Percentiles rank a stretch among this genome's conserved stretches.
Conservation (phyloP, 73 alveolate genomes). For the Stentor coeruleus region DNA sequence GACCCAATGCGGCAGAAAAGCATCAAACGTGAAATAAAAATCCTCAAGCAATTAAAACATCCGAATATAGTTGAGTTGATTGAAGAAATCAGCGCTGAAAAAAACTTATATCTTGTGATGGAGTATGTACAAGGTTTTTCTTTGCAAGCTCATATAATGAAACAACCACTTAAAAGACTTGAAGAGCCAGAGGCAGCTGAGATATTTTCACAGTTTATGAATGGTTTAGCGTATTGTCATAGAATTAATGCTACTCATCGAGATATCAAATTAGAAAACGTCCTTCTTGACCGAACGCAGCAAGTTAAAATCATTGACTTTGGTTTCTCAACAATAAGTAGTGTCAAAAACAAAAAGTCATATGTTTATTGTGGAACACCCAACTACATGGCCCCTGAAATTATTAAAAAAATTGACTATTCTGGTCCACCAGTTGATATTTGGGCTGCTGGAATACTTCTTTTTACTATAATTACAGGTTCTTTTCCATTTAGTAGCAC, state of each 20-base stretch:
- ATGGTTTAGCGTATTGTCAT: slow-evolving; percentile 70
- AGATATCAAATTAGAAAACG: slow-evolving; percentile 84
- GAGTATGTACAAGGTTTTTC: slow-evolving; percentile 91
- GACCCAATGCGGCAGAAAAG: slow-evolving; percentile 79
- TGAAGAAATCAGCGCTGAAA: slow-evolving; percentile 78
- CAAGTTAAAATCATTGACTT: slow-evolving; percentile 78
- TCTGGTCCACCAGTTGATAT: slow-evolving; percentile 48
- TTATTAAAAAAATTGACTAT: slow-evolving; percentile 27
- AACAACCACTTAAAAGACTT: slow-evolving; percentile 54
- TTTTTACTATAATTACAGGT: slow-evolving; percentile 45
- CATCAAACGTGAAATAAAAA: slow-evolving; percentile 81
- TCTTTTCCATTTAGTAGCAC: slow-evolving; percentile 55
- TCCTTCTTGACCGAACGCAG: slow-evolving; percentile 63
- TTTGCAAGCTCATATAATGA: slow-evolving; percentile 59
- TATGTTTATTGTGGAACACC: slow-evolving; percentile 85
- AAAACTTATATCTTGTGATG: slow-evolving; percentile 70
- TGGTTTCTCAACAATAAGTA: slow-evolving; percentile 69
- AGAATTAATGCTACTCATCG: slow-evolving; percentile 79
- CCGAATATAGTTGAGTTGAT: slow-evolving; percentile 75
- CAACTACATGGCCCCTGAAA: slow-evolving; percentile 74
- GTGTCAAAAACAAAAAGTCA: slow-evolving; percentile 49
- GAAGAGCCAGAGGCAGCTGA: slow-evolving; percentile 78
- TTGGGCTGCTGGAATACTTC: slow-evolving; percentile 57
- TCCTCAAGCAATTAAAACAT: slow-evolving; percentile 71
- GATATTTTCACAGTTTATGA: slow-evolving; percentile 65